Evolutionary conservation across 2,329 filamentous ascomycete genomes (phyloP).

Genomic region (Scleromitrula shiraiana): DNA sequence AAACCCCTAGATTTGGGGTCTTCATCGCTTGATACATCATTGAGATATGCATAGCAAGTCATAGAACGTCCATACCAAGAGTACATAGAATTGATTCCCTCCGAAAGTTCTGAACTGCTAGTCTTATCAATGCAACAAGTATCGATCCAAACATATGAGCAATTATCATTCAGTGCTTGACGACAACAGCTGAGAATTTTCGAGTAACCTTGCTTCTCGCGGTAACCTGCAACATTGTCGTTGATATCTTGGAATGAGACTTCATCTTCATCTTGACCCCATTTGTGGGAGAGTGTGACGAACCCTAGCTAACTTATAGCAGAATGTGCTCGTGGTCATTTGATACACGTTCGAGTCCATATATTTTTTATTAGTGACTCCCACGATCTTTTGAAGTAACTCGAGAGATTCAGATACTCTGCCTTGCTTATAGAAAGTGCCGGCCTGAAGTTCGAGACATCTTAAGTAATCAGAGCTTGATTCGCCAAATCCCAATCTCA

Average conservation of each 20-base stretch:
- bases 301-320: too few species aligned
- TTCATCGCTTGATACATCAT: conserved; percentile 1
- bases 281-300: not conserved
- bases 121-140: conserved; percentile 16
- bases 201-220: not conserved
- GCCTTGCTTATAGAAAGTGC: not conserved
- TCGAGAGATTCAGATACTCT: not conserved
- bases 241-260: not conserved
- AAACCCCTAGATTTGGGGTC: not conserved
- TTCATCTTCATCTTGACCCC: not conserved
- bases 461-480: not conserved
- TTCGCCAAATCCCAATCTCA: not conserved
- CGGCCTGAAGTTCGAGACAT: not conserved
- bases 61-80: conserved; percentile 11
- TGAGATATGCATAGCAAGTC: conserved; percentile 13
- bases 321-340: too few species aligned
- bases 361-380: too few species aligned
- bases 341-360: too few species aligned
- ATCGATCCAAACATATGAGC: conserved; percentile 10
- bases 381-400: not conserved
- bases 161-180: not conserved
- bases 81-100: conserved; percentile 13
- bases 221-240: not conserved
- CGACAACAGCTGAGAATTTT: not conserved
- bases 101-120: conserved; percentile 10